Conservation (phyloP, 306 rosid species). For the Medicago arabica region DNA sequence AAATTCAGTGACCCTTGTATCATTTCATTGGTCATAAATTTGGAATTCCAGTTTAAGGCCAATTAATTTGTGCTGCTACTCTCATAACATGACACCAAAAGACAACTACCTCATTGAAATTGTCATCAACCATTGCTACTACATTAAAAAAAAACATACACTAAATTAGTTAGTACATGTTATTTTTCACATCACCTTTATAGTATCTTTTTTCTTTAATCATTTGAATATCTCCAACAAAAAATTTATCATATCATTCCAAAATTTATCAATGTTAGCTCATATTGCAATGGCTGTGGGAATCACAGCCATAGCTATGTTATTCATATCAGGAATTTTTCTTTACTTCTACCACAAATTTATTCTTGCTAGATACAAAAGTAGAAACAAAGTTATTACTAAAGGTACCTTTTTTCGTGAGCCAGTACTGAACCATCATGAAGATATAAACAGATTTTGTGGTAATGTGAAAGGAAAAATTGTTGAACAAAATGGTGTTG, state of each 20-base stretch:
- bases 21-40: constrained; percentile 10
- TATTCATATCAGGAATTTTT: constrained; percentile 47
- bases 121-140: constrained; percentile 45
- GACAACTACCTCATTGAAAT: constrained; percentile 64
- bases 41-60: constrained; percentile 33
- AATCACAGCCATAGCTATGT: constrained; percentile 58
- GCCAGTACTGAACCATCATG: constrained; percentile 31
- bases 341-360: constrained; percentile 48
- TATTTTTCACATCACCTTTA: constrained; percentile 25
- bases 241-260: background rate
- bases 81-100: constrained; percentile 27
- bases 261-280: constrained; percentile 48
- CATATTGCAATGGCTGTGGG: constrained; percentile 55
- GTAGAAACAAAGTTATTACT: constrained; percentile 37
- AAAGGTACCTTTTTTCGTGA: constrained; percentile 47
- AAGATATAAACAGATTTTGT: constrained; percentile 50
- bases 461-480: constrained; percentile 57
- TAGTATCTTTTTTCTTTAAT: constrained; percentile 6
- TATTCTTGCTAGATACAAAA: constrained; percentile 39
- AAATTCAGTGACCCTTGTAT: constrained; percentile 22
- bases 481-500: constrained; percentile 59
- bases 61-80: constrained; percentile 29
- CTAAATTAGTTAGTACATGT: constrained; percentile 4
- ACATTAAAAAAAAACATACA: constrained; percentile 17
- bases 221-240: background rate